Conservation (phyloP, 2,329 filamentous ascomycete species). For the Juglanconis oblonga region DNA sequence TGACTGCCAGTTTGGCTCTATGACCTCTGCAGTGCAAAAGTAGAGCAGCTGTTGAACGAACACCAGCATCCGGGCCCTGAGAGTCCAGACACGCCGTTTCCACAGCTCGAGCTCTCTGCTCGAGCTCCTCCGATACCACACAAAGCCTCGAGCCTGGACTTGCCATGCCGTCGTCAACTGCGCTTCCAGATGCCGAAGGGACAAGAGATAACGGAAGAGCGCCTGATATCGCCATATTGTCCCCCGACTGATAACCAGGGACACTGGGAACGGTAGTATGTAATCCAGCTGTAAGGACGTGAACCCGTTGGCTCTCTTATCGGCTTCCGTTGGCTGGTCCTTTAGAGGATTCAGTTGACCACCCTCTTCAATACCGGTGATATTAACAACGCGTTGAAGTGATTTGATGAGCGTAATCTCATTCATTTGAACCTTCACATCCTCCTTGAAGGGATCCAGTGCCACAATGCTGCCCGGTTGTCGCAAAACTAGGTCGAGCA, state of each 20-base stretch:
- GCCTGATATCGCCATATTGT: constrained; percentile 97
- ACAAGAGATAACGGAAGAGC: constrained; percentile 90
- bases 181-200: constrained; percentile 83
- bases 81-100: constrained; percentile 89
- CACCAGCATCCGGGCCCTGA: constrained; percentile 90
- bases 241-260: constrained; percentile 91
- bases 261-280: constrained; percentile 89
- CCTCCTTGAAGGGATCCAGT: constrained; percentile 95
- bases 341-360: constrained; percentile 74
- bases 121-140: constrained; percentile 79
- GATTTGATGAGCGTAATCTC: constrained; percentile 90
- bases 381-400: constrained; percentile 93
- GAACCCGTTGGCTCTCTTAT: constrained; percentile 85
- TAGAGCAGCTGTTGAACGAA: constrained; percentile 97
- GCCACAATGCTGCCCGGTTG: constrained; percentile 93
- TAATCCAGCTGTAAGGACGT: constrained; percentile 94
- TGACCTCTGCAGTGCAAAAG: constrained; percentile 95
- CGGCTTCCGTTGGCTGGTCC: constrained; percentile 67
- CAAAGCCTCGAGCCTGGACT: constrained; percentile 75
- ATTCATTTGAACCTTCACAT: constrained; percentile 97
- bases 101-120: constrained; percentile 76
- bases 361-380: constrained; percentile 90
- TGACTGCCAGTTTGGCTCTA: constrained; percentile 94
- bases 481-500: constrained; percentile 94
- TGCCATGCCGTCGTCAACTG: constrained; percentile 87